Conservation (phyloP, 108 stramenopile species). For the Hondaea fermentalgiana region DNA sequence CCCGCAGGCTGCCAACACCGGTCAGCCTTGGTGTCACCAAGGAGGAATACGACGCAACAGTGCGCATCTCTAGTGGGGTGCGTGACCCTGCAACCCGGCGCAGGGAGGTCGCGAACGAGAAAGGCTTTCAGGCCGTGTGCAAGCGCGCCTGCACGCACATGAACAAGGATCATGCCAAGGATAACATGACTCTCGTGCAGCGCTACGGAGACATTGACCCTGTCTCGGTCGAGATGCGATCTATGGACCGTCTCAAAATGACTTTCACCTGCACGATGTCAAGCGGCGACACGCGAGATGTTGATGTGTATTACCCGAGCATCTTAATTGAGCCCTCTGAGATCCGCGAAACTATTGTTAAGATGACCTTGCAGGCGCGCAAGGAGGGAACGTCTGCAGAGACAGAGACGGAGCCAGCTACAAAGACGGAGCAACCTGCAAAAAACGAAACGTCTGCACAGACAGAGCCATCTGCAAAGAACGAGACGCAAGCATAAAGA, state of each 20-base stretch:
- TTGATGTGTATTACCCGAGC: not conserved
- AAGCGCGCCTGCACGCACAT: not conserved
- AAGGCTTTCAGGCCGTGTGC: not conserved
- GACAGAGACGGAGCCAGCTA: too few species aligned
- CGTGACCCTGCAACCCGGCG: not conserved
- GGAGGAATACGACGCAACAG: not conserved
- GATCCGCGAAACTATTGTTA: not conserved
- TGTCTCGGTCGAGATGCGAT: not conserved
- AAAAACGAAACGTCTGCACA: too few species aligned
- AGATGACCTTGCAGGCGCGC: conserved; percentile 9
- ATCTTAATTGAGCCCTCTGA: not conserved
- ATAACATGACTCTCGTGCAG: not conserved
- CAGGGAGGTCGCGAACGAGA: not conserved
- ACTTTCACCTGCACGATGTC: not conserved
- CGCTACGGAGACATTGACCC: not conserved
- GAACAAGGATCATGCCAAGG: conserved; percentile 12
- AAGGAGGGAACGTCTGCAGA: not conserved
- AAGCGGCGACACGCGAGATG: not conserved
- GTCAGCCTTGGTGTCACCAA: not conserved
- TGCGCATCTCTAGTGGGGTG: not conserved
- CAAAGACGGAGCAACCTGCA: too few species aligned
- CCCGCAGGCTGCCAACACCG: not conserved
- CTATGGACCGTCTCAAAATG: not conserved
- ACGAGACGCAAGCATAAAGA: too few species aligned
- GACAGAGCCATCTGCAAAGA: too few species aligned